A percentile compares a stretch with the other conserved stretches of the same genome.
Conservation (phyloP, 2,329 filamentous ascomycete species). For the Talaromyces funiculosus region DNA sequence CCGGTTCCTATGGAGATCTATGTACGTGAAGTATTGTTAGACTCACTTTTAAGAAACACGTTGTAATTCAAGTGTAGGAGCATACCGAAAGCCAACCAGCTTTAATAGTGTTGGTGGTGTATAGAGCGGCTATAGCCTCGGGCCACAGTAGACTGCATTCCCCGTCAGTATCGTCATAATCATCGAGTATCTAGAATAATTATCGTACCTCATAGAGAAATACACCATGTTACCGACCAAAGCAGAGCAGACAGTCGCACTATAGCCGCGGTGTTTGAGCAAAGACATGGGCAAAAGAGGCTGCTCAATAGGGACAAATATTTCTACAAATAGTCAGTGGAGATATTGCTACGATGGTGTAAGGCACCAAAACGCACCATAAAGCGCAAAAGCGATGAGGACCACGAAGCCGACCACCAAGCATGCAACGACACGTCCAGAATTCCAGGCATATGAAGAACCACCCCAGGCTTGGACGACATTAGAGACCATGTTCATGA, state of each 20-base stretch:
- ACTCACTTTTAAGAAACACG: not conserved
- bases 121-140: constrained; percentile 39
- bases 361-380: constrained; percentile 20
- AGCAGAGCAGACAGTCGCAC: constrained; percentile 37
- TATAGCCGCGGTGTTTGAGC: constrained; percentile 38
- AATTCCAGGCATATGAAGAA: constrained; percentile 40
- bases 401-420: constrained; percentile 36
- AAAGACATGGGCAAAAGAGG: constrained; percentile 42
- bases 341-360: not conserved
- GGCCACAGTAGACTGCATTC: constrained; percentile 40
- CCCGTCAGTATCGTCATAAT: not conserved
- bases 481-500: not conserved
- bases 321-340: constrained; percentile 18
- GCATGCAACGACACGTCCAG: constrained; percentile 32
- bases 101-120: constrained; percentile 32
- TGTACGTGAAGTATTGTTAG: not conserved
- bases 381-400: constrained; percentile 34
- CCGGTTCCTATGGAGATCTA: constrained; percentile 35
- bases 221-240: constrained; percentile 43
- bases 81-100: constrained; percentile 39
- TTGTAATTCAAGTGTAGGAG: not conserved
- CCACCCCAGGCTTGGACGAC: constrained; percentile 31
- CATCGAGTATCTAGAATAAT: not conserved
- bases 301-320: constrained; percentile 30
- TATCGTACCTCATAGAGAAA: constrained; percentile 32